Evolutionary conservation across 805 yeast genomes (phyloP).

Genomic region (Priceomyces haplophilus): DNA sequence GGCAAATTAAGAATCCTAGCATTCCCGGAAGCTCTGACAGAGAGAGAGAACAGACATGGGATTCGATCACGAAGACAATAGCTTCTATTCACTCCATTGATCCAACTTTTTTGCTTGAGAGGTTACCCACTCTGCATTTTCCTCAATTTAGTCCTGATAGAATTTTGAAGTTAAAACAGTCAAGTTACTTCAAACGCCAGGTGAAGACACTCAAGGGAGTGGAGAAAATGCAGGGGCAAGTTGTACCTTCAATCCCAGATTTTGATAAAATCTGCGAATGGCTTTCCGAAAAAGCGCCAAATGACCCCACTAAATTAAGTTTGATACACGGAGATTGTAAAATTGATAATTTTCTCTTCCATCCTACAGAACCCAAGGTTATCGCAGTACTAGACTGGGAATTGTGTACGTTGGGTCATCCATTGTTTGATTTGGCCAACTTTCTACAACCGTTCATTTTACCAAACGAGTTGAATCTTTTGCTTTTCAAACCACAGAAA

Average conservation of each 20-base stretch:
- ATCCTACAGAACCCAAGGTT: conserved; percentile 49
- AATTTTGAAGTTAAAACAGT: conserved; percentile 7
- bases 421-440: conserved; percentile 59
- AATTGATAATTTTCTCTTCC: conserved; percentile 60
- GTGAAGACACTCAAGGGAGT: conserved; percentile 45
- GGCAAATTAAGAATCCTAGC: conserved; percentile 53
- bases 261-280: conserved; percentile 42
- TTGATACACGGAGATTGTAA: conserved; percentile 66
- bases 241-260: conserved; percentile 48
- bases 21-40: conserved; percentile 33
- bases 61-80: conserved; percentile 46
- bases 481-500: conserved; percentile 24
- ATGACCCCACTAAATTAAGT: conserved; percentile 41
- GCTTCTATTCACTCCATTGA: conserved; percentile 50
- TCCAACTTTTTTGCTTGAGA: conserved; percentile 35
- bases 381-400: conserved; percentile 66
- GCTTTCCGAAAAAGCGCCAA: conserved; percentile 43
- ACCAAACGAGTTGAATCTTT: conserved; percentile 35
- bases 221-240: conserved; percentile 32
- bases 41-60: conserved; percentile 39
- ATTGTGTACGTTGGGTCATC: conserved; percentile 62
- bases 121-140: conserved; percentile 46
- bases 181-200: conserved; percentile 53
- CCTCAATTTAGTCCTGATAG: conserved; percentile 34
- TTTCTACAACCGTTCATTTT: conserved; percentile 52